Conservation (phyloP, 2,329 filamentous ascomycete genomes). For the Coniochaeta prunicola region DNA sequence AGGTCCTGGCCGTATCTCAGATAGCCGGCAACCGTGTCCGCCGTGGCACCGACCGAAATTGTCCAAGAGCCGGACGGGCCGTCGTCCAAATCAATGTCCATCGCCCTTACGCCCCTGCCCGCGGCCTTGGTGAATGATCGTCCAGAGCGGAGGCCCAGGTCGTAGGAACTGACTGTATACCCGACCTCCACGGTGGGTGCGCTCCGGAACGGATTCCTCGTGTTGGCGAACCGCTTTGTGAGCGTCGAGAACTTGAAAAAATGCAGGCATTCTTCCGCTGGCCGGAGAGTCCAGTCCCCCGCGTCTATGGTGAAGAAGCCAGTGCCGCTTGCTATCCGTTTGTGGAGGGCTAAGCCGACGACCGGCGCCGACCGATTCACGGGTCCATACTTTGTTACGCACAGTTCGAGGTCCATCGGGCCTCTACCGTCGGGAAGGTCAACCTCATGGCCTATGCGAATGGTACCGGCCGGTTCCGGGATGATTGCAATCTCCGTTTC, state of each 20-base stretch:
- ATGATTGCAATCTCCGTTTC: constrained; percentile 31
- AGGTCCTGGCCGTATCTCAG: constrained; percentile 29
- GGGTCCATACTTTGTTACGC: constrained; percentile 15
- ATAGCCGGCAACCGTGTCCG: constrained; percentile 23
- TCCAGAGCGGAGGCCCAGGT: constrained; percentile 22
- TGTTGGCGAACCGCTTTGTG: constrained; percentile 13
- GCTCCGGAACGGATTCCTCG: constrained; percentile 8
- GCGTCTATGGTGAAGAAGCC: constrained; percentile 32
- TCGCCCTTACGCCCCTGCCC: constrained; percentile 26
- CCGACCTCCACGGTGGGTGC: constrained; percentile 34
- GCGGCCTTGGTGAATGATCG: constrained; percentile 22
- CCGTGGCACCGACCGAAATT: constrained; percentile 24
- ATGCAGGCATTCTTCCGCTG: constrained; percentile 19
- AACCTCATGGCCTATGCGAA: constrained; percentile 25
- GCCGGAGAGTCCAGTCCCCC: constrained; percentile 28
- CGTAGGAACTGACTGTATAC: constrained; percentile 24
- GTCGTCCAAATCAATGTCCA: constrained; percentile 25
- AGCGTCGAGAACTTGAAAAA: constrained; percentile 24
- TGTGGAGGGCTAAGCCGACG: constrained; percentile 24
- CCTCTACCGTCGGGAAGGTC: constrained; percentile 17
- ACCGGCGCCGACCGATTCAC: constrained; percentile 16
- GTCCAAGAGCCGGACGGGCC: constrained; percentile 28
- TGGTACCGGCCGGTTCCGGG: constrained; percentile 27
- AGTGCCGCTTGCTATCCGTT: constrained; percentile 21
- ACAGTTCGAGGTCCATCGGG: constrained; percentile 29